Percentiles rank a stretch among this genome's conserved stretches.
These are phyloP conservation scores for Russula sp. DNA, from an alignment of 768 basidiomycete species.

Conservation along the genomic window DNA sequence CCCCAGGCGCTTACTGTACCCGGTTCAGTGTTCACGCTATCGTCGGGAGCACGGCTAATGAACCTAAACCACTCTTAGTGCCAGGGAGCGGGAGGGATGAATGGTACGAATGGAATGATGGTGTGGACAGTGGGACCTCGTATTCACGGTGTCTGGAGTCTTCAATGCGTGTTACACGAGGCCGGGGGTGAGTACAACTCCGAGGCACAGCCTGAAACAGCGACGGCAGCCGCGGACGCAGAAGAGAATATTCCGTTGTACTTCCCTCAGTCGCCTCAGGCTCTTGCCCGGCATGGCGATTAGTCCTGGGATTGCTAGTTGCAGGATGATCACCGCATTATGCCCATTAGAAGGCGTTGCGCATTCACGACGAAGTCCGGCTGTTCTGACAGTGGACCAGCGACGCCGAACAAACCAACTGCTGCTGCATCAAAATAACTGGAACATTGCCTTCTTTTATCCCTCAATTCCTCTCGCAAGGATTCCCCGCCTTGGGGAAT, in stretches of 20 bases:
- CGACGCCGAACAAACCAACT: background rate
- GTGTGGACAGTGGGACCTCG: background rate
- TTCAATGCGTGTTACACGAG: constrained; percentile 8
- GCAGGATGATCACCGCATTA: constrained; percentile 2
- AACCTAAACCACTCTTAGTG: background rate
- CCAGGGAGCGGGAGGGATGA: background rate
- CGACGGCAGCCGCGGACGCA: background rate
- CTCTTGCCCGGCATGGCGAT: background rate
- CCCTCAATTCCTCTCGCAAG: background rate
- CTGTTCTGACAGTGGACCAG: background rate
- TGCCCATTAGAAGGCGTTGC: background rate
- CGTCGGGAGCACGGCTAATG: background rate
- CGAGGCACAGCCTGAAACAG: background rate
- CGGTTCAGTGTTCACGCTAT: background rate
- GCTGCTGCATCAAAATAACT: background rate
- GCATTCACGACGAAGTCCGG: background rate
- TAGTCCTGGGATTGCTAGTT: background rate
- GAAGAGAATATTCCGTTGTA: background rate
- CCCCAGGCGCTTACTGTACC: background rate
- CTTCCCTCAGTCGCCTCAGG: background rate
- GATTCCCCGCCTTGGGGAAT: background rate
- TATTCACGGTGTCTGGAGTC: background rate
- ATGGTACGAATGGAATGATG: background rate
- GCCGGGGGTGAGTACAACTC: background rate
- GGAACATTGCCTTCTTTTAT: background rate